phyloP scores from a whole-genome alignment of 257 asterid species.

The Solanum gracilifrons region DNA sequence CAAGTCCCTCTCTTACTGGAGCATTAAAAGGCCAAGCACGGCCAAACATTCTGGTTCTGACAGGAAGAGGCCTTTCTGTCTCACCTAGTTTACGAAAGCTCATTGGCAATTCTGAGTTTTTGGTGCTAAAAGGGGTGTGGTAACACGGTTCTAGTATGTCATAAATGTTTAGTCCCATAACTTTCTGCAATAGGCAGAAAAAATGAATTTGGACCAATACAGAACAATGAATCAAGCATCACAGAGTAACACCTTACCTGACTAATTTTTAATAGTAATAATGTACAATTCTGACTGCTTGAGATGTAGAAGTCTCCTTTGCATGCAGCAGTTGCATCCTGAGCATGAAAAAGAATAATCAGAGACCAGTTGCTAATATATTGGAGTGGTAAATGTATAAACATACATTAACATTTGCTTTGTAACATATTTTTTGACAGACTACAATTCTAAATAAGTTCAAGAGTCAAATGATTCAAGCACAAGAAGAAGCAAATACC shows the following conservation, averaged over 20 bases:
- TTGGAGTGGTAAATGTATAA: neutral
- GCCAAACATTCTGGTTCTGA: constrained; percentile 78
- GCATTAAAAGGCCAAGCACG: constrained; percentile 98
- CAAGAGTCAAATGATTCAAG: neutral
- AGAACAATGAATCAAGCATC: neutral
- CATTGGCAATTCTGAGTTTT: constrained; percentile 34
- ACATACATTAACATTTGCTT: neutral
- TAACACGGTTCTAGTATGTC: constrained; percentile 95
- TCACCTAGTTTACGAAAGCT: constrained; percentile 92
- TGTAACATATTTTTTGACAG: neutral
- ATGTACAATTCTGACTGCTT: constrained; percentile 31
- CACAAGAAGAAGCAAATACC: constrained; percentile 26
- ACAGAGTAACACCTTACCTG: constrained; percentile 25
- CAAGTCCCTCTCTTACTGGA: constrained; percentile 72
- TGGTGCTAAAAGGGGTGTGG: constrained; percentile 28
- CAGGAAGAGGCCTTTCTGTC: constrained; percentile 75
- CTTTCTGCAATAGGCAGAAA: constrained; percentile 28
- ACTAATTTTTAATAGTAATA: constrained; percentile 41
- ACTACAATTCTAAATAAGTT: neutral
- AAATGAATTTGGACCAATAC: neutral
- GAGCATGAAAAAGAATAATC: constrained; percentile 16
- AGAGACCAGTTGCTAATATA: neutral
- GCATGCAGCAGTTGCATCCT: constrained; percentile 55
- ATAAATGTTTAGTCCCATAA: constrained; percentile 53
- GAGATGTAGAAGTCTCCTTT: constrained; percentile 52